Conservation (phyloP, 331 rosid genomes). For the Malus hybrid region DNA sequence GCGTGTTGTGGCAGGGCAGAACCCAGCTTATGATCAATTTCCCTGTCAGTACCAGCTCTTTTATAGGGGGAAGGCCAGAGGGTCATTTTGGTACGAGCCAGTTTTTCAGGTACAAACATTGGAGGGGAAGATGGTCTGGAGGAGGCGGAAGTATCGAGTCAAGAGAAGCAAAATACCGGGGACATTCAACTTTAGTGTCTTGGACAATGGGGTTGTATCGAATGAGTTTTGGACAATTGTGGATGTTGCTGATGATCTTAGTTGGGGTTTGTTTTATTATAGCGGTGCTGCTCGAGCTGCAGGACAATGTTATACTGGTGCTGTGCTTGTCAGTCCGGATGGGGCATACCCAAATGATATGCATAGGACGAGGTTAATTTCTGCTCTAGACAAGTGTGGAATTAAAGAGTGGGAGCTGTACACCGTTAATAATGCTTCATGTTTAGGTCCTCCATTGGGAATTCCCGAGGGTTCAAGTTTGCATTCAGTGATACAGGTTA, state of each 20-base stretch:
- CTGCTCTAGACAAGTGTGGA: constrained; percentile 68
- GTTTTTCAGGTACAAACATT: constrained; percentile 81
- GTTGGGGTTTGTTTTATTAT: constrained; percentile 91
- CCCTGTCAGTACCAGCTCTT: constrained; percentile 93
- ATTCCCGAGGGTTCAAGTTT: constrained; percentile 73
- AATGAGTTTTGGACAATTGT: constrained; percentile 91
- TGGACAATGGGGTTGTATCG: constrained; percentile 91
- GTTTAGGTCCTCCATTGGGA: constrained; percentile 72
- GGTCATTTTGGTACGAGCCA: constrained; percentile 93
- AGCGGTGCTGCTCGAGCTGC: constrained; percentile 91
- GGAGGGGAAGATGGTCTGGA: constrained; percentile 83
- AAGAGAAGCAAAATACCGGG: constrained; percentile 67
- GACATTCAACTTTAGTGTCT: constrained; percentile 75
- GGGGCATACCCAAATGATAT: constrained; percentile 56
- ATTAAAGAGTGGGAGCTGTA: constrained; percentile 83
- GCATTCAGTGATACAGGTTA: constrained; percentile 37
- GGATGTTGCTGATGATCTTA: constrained; percentile 68
- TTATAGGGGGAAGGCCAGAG: constrained; percentile 85
- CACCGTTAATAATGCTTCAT: constrained; percentile 63
- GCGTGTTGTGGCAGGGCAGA: constrained; percentile 93
- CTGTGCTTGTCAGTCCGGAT: constrained; percentile 88
- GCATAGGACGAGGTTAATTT: constrained; percentile 30
- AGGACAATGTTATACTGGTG: constrained; percentile 85
- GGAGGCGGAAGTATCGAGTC: constrained; percentile 76
- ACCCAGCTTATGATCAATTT: constrained; percentile 92